These are phyloP conservation scores for Hysterangium stoloniferum DNA, from an alignment of 768 basidiomycete species.

Conservation along the genomic window DNA sequence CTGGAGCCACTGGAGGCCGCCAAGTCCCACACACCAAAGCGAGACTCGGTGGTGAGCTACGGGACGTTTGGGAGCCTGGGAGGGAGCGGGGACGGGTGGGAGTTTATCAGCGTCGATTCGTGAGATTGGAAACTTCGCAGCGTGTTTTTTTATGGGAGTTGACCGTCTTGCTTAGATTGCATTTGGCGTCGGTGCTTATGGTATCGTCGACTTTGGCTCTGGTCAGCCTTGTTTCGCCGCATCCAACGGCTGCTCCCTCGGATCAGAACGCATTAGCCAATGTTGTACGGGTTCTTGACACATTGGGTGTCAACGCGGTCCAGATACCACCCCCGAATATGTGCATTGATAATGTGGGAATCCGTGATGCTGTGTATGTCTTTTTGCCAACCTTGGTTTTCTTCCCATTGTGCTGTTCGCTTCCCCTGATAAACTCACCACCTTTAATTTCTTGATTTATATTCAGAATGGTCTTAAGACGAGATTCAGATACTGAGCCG, in stretches of 20 bases:
- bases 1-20: too few species aligned
- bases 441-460: not conserved
- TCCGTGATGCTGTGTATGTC: slow-evolving; percentile 2
- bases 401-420: not conserved
- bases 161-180: not conserved
- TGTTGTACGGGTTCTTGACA: not conserved
- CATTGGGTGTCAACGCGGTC: not conserved
- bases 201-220: not conserved
- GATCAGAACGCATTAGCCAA: not conserved
- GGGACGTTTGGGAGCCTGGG: slow-evolving; percentile 1
- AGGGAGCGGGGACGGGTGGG: not conserved
- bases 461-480: slow-evolving; percentile 1
- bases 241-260: not conserved
- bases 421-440: not conserved
- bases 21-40: too few species aligned
- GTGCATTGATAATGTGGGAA: not conserved
- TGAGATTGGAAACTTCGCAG: not conserved
- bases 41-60: not conserved
- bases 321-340: not conserved
- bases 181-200: not conserved
- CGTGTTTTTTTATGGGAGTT: too few species aligned
- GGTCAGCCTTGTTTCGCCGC: not conserved
- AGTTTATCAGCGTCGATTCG: not conserved
- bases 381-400: too few species aligned
- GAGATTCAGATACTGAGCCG: not conserved